Conservation (phyloP, 768 basidiomycete genomes). For the Chlorophyllum brunneum region DNA sequence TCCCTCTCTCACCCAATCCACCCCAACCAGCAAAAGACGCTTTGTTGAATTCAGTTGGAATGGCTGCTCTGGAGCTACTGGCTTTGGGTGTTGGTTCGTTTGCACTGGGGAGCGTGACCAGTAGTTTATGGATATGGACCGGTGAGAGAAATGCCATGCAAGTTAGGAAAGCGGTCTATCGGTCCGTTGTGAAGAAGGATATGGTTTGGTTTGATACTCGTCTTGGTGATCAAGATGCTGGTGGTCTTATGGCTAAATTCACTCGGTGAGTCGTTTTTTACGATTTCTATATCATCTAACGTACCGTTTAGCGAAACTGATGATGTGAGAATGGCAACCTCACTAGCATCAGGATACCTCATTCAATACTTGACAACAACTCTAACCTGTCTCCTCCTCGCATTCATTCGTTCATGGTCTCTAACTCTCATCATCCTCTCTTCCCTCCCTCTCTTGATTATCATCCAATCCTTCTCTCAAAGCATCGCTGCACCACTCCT, state of each 20-base stretch:
- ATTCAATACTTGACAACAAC: conserved; percentile 81
- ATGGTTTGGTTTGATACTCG: conserved; percentile 92
- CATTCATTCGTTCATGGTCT: conserved; percentile 73
- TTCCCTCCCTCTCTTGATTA: conserved; percentile 75
- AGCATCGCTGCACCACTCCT: conserved; percentile 64
- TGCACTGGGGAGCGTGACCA: conserved; percentile 68
- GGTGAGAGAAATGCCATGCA: conserved; percentile 77
- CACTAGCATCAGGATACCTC: conserved; percentile 72
- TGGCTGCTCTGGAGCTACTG: conserved; percentile 62
- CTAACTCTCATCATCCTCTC: conserved; percentile 92
- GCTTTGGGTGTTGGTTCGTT: conserved; percentile 65
- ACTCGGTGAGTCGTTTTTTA: conserved; percentile 48
- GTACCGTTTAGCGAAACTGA: conserved; percentile 76
- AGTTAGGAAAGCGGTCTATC: conserved; percentile 66
- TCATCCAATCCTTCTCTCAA: conserved; percentile 78
- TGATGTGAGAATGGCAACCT: conserved; percentile 83
- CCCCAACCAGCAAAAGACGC: conserved; percentile 38
- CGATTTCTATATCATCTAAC: background rate
- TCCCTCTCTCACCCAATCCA: conserved; percentile 29
- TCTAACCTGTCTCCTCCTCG: conserved; percentile 75
- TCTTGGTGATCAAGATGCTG: conserved; percentile 64
- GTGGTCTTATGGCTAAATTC: conserved; percentile 92
- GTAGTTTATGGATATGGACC: conserved; percentile 80
- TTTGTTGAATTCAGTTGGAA: conserved; percentile 54
- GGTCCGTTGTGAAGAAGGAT: conserved; percentile 59